Percentiles rank a stretch among this genome's conserved stretches.
Evolutionary conservation across 768 basidiomycete genomes (phyloP).

Genomic region (Pleurotus tuoliensis): DNA sequence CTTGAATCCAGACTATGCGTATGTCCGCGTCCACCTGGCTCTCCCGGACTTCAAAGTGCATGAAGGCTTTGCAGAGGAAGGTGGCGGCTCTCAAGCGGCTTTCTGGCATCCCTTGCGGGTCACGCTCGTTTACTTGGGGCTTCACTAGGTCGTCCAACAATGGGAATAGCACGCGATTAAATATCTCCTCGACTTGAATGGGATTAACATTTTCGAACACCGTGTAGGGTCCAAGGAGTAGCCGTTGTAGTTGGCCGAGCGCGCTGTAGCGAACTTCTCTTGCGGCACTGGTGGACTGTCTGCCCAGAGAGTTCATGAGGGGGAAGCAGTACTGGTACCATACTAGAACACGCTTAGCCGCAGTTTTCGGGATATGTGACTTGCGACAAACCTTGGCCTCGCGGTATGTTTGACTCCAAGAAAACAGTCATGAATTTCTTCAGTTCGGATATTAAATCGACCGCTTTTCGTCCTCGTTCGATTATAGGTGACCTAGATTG

Average conservation of each 20-base stretch:
- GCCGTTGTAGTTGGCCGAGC: slow-evolving; percentile 77
- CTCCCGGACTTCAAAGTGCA: slow-evolving; percentile 85
- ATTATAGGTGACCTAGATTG: slow-evolving; percentile 63
- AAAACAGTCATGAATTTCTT: slow-evolving; percentile 63
- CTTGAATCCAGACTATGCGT: slow-evolving; percentile 79
- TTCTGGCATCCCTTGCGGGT: slow-evolving; percentile 87
- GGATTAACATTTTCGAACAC: slow-evolving; percentile 55
- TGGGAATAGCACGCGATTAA: slow-evolving; percentile 88
- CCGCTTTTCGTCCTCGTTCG: slow-evolving; percentile 75
- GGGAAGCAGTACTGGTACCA: slow-evolving; percentile 81
- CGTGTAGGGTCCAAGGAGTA: slow-evolving; percentile 75
- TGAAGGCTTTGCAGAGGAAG: slow-evolving; percentile 92
- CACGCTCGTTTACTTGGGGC: slow-evolving; percentile 72
- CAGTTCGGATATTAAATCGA: slow-evolving; percentile 76
- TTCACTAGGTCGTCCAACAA: slow-evolving; percentile 88
- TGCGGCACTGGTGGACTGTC: slow-evolving; percentile 78
- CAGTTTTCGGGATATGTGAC: slow-evolving; percentile 5
- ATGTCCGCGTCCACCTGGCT: slow-evolving; percentile 57
- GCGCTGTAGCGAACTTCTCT: slow-evolving; percentile 84
- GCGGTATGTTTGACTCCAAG: slow-evolving; percentile 42
- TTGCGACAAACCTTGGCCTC: slow-evolving; percentile 34
- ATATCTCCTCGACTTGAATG: slow-evolving; percentile 72
- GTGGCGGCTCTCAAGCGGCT: slow-evolving; percentile 84
- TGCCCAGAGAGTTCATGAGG: slow-evolving; percentile 64
- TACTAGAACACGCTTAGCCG: slow-evolving; percentile 30